A percentile compares a stretch with the other conserved stretches of the same genome.
Evolutionary conservation across 805 yeast genomes (phyloP).

Genomic region (Metschnikowia matae): DNA sequence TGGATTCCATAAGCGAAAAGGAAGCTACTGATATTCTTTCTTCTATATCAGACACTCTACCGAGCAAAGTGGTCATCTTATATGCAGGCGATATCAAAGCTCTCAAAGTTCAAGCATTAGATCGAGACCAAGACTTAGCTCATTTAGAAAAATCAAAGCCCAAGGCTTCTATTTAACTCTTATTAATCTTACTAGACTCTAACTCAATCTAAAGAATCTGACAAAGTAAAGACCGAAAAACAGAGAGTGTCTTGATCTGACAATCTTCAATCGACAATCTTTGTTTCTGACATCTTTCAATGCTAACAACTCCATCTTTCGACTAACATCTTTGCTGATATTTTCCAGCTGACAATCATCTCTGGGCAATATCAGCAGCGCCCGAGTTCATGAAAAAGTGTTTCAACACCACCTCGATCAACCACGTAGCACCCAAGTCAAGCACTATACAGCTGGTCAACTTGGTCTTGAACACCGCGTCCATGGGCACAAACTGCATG

Average conservation of each 20-base stretch:
- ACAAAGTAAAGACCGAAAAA: too few species aligned
- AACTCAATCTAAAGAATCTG: too few species aligned
- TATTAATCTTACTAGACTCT: too few species aligned
- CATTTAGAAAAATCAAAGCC: not conserved
- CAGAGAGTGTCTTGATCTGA: too few species aligned
- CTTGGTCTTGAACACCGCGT: constrained; percentile 63
- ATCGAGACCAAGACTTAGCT: constrained; percentile 24
- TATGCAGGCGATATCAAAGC: constrained; percentile 24
- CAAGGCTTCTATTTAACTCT: too few species aligned
- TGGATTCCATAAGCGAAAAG: constrained; percentile 25
- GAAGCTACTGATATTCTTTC: constrained; percentile 29
- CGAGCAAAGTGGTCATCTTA: constrained; percentile 19
- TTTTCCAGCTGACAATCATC: constrained; percentile 15
- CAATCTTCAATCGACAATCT: too few species aligned
- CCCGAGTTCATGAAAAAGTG: constrained; percentile 83
- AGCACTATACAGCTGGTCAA: constrained; percentile 67
- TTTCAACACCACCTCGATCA: constrained; percentile 76
- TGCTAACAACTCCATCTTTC: too few species aligned
- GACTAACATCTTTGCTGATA: too few species aligned
- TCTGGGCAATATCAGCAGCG: constrained; percentile 83
- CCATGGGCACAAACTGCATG: constrained; percentile 89
- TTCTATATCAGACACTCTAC: constrained; percentile 20
- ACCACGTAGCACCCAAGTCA: constrained; percentile 76
- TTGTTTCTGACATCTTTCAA: too few species aligned
- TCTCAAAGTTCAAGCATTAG: constrained; percentile 23